Evolutionary conservation across 164 flowering plant genomes (phyloP).

Genomic region (Berberis thunbergii): DNA sequence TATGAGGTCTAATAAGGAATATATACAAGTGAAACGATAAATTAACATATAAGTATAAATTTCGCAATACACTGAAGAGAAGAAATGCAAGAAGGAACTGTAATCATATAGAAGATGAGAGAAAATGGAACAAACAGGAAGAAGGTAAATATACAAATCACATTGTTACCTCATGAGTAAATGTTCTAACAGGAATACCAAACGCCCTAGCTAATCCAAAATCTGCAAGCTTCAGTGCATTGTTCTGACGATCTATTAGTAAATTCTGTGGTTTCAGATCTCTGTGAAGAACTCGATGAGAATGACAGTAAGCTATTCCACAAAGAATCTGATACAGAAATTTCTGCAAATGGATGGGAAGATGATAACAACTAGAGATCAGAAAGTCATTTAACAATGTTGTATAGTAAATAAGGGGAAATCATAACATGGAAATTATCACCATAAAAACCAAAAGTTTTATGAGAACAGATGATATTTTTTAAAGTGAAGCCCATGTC

Average conservation of each 20-base stretch:
- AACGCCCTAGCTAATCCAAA: constrained; percentile 96
- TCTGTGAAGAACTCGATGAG: constrained; percentile 90
- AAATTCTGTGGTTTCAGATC: constrained; percentile 92
- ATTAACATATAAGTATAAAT: no score
- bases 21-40: no score
- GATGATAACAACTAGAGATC: neutral
- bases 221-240: constrained; percentile 88
- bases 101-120: neutral
- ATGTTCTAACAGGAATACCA: constrained; percentile 94
- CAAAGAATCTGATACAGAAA: constrained; percentile 90
- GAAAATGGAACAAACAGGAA: neutral
- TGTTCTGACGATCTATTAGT: constrained; percentile 82
- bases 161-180: constrained; percentile 77
- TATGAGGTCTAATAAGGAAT: no score
- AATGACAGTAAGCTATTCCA: constrained; percentile 91
- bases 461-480: neutral
- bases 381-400: neutral
- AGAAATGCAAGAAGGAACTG: neutral
- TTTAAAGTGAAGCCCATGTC: neutral
- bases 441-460: neutral
- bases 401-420: neutral
- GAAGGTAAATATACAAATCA: no score
- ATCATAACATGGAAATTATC: neutral
- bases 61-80: no score
- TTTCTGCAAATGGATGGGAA: constrained; percentile 33